These are phyloP conservation scores for Daldinia loculata DNA, from an alignment of 495 filamentous ascomycete genomes.

Conservation along the genomic window DNA sequence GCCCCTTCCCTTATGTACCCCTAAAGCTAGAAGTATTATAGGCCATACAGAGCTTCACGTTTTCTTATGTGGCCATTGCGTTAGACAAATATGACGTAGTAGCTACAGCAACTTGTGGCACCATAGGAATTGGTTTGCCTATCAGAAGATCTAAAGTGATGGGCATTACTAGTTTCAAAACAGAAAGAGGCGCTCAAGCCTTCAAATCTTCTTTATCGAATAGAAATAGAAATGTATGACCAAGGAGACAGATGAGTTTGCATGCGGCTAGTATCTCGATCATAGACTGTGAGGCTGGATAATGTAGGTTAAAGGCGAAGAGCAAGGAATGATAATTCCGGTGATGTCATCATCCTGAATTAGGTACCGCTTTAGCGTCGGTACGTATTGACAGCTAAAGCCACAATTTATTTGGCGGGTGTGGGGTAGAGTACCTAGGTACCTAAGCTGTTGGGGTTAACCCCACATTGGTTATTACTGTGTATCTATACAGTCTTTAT, in stretches of 20 bases:
- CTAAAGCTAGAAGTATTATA: too few species aligned
- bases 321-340: constrained; percentile 21
- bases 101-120: constrained; percentile 25
- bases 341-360: constrained; percentile 36
- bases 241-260: neutral
- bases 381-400: constrained; percentile 19
- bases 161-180: constrained; percentile 17
- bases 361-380: constrained; percentile 10
- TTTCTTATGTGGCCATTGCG: constrained; percentile 23
- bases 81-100: constrained; percentile 35
- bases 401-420: constrained; percentile 25
- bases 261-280: constrained; percentile 36
- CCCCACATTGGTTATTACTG: neutral
- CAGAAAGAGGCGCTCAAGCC: neutral
- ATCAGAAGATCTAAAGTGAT: neutral
- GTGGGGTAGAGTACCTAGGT: constrained; percentile 1
- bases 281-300: constrained; percentile 20
- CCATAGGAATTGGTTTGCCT: neutral
- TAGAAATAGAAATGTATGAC: constrained; percentile 7
- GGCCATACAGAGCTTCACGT: neutral
- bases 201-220: constrained; percentile 11
- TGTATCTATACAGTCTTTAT: neutral
- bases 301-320: constrained; percentile 15
- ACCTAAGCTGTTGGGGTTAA: neutral
- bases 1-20: neutral